Base-by-base conservation (phyloP, 139 green algal genomes). In the Zygnema cylindricum region DNA sequence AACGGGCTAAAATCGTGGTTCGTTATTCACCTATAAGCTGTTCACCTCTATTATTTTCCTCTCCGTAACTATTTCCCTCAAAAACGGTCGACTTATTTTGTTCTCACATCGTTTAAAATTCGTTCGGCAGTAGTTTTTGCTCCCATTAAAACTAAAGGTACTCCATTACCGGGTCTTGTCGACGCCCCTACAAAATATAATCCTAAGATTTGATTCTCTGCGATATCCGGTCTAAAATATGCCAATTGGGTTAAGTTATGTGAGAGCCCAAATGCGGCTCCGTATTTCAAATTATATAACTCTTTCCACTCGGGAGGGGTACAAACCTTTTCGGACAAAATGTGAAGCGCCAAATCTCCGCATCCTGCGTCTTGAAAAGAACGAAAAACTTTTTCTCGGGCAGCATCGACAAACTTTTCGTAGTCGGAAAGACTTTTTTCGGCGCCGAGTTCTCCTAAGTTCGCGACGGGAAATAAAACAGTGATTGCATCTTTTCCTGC, bases 121-220 rank as follows among this genome's bases (percentile, higher is more conserved):
- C 77, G 11, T 2, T 84, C 3, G 3, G 77, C 77, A 33, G 77
- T 84, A 23, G 87, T 76, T 38, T 76, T 69, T 23, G 87, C 88
- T 11, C 88, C 83, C 83, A 92, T 89, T 40, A 92, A 35, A 21
- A 95, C 94, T 55, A 98, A 89, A 1, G 96, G 96, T 69, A 98
- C 95, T 23, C 96, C 96, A 86, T 98, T 98, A 42, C 96, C 96
- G 0, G 96, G 96, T 22, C 95, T n/a, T n/a, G n/a, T n/a, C n/a
- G n/a, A n/a, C n/a, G n/a, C n/a, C n/a, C n/a, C n/a, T n/a, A n/a
- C n/a, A 54, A 96, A 95, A 90, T 96, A 97, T 76, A 98, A 88
- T 0, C 96, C 95, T 3, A 79, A 30, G 30, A 96, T 43, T 57
- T 21, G 35, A 43, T 55, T 3, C 81, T 93, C 69, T 40, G 3